A percentile compares a stretch with the other conserved stretches of the same genome.
These are phyloP conservation scores for Myrmaecium sp. DNA, from an alignment of 2,329 filamentous ascomycete genomes.

Conservation along the genomic window DNA sequence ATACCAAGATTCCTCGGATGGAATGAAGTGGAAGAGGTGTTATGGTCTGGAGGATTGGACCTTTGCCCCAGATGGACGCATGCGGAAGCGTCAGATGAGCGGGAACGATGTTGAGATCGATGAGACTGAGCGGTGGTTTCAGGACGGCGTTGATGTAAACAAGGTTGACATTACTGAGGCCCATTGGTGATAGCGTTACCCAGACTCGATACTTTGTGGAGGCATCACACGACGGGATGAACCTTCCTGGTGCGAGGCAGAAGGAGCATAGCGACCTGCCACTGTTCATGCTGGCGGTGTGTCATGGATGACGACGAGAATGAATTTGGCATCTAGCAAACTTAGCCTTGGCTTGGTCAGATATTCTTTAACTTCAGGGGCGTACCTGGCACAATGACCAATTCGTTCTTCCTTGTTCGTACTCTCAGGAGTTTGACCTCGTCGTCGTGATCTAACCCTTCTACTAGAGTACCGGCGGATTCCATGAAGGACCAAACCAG, in stretches of 20 bases:
- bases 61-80: constrained; percentile 50
- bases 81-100: constrained; percentile 62
- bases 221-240: too few species aligned
- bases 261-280: too few species aligned
- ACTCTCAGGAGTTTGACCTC: constrained; percentile 60
- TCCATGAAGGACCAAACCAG: constrained; percentile 65
- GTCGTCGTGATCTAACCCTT: constrained; percentile 59
- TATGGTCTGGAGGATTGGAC: constrained; percentile 76
- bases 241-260: too few species aligned
- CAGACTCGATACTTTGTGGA: not conserved
- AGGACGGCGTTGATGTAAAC: constrained; percentile 52
- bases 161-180: constrained; percentile 46
- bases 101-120: constrained; percentile 51
- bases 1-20: constrained; percentile 49
- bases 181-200: constrained; percentile 48
- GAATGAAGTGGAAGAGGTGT: constrained; percentile 62
- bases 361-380: too few species aligned
- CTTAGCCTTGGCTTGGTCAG: too few species aligned
- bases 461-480: constrained; percentile 50
- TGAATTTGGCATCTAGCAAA: constrained; percentile 47
- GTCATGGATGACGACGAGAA: constrained; percentile 66
- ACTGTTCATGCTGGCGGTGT: constrained; percentile 61
- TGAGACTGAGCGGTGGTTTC: constrained; percentile 51
- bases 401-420: constrained; percentile 69
- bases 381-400: constrained; percentile 58